Evolutionary conservation across 2,329 filamentous ascomycete species (phyloP).

Genomic region (Cladosporium sp.): DNA sequence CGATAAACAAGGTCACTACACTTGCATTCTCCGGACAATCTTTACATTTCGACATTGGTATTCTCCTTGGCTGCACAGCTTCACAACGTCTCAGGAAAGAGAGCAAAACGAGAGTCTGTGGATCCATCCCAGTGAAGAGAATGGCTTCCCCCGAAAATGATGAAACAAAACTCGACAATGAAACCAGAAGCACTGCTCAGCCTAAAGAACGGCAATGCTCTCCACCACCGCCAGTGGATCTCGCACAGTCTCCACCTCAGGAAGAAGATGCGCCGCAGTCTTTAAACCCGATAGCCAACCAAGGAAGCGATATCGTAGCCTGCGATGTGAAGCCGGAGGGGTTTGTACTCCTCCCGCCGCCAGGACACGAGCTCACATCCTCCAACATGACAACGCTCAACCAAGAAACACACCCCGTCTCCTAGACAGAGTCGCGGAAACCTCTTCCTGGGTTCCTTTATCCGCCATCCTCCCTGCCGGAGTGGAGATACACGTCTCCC

Average conservation of each 20-base stretch:
- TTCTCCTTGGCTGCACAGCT: neutral
- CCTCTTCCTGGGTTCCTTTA: neutral
- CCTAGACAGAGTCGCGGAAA: neutral
- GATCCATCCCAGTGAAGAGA: neutral
- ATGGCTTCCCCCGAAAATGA: neutral
- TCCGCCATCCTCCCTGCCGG: neutral
- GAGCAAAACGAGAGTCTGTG: neutral
- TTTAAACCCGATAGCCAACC: neutral
- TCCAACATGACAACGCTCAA: neutral
- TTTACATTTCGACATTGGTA: neutral
- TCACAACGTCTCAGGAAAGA: neutral
- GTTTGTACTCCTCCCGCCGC: neutral
- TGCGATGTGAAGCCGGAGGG: neutral
- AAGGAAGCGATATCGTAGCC: neutral
- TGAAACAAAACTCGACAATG: neutral
- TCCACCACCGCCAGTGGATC: neutral
- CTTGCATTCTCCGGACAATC: neutral
- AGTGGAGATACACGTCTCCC: conserved; percentile 3
- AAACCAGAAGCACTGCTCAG: neutral
- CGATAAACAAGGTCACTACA: neutral
- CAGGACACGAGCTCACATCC: neutral
- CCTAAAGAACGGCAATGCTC: neutral
- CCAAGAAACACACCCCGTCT: neutral
- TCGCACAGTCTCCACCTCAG: neutral
- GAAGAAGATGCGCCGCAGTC: neutral